Evolutionary conservation across 345 rosid genomes (phyloP), one percentile per base, ranked within the genome.

Genomic region (Gossypium raimondii): DNA sequence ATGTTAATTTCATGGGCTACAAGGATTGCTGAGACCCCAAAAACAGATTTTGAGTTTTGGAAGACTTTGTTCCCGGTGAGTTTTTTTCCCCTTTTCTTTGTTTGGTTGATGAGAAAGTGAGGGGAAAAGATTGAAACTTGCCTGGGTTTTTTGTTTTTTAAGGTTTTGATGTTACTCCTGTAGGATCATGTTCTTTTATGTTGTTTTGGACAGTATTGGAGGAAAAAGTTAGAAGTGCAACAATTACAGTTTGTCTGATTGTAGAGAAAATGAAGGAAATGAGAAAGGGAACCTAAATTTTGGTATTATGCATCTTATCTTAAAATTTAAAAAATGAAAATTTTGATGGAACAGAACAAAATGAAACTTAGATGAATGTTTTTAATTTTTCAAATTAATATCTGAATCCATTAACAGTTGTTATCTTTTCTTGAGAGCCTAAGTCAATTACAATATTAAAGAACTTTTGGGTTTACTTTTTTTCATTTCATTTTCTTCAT

Each of bases 1-100:
- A 95, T 95, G 99, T 79, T 95, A n/a, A 78, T 95, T 76, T 95
- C 98, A 5, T 95, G 98, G 99, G 90, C 93, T 41, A 83, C 91
- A 25, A 80, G 93, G 79, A 82, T 95, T 65, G 97, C 97, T 3
- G 96, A 91, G 85, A 51, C 97, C n/a, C 99, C 99, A 0, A 85
- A 90, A 64, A 93, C 98, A 1, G 99, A 93, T 79, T 82, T 91
- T 18, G 92, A 95, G 53, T 95, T 95, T 82, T 95, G 98, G 98
- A 95, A 95, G 87, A 81, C 91, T 44, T 83, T 95, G 82, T 86
- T 95, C 72, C 99, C 99, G 76, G 99, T 95, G 82, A 88, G 96
- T 89, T 62, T 2, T 79, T 57, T 9, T 81, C 78, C 81, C 79
- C 79, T 74, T 74, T 57, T 67, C 41, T 79, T 82, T 82, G 78